Conservation (phyloP, 2,329 filamentous ascomycete genomes). For the Penicillium psychrosexuale region DNA sequence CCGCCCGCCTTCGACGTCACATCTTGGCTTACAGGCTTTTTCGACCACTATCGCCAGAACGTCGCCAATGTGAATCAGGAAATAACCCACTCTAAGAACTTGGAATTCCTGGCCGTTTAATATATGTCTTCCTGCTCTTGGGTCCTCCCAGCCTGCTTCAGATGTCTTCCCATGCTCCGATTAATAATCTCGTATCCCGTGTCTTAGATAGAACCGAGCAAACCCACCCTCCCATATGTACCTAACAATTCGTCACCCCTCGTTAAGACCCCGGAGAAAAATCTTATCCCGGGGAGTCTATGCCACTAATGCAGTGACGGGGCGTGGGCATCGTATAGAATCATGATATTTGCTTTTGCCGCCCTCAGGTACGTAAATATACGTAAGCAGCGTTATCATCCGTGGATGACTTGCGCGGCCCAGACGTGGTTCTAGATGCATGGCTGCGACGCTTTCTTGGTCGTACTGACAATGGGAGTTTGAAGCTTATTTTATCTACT, state of each 20-base stretch:
- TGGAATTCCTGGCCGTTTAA: background rate
- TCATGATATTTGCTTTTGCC: background rate
- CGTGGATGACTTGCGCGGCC: background rate
- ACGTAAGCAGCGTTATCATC: background rate
- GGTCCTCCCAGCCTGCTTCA: background rate
- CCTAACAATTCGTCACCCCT: background rate
- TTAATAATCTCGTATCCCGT: background rate
- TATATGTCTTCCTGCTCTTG: background rate
- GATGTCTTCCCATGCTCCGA: background rate
- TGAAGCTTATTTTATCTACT: background rate
- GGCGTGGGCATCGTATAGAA: background rate
- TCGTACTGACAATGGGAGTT: background rate
- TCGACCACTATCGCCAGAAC: background rate
- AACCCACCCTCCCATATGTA: background rate
- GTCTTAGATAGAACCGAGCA: background rate
- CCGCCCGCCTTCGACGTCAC: constrained; percentile 1
- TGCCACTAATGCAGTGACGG: background rate
- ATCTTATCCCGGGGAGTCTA: background rate
- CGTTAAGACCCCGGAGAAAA: background rate
- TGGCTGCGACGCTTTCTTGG: background rate
- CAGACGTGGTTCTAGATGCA: background rate
- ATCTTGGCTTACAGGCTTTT: background rate
- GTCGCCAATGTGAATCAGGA: background rate
- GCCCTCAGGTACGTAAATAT: background rate
- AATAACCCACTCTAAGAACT: background rate